These are phyloP conservation scores for Globisporangium sylvaticum DNA, from an alignment of 352 stramenopile species.

Conservation along the genomic window DNA sequence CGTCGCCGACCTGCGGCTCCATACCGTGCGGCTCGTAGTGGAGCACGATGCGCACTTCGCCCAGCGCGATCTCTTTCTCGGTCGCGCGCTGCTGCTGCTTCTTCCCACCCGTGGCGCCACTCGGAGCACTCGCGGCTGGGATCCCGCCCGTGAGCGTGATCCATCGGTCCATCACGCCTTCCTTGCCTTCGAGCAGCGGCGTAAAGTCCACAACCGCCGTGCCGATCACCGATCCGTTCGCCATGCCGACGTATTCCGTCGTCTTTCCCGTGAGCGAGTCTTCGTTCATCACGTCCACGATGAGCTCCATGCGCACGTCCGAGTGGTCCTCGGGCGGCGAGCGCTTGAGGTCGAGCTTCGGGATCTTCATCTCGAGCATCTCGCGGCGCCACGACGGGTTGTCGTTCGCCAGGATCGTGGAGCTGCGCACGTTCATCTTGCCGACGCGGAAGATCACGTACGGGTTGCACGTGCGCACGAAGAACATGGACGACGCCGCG, in stretches of 20 bases:
- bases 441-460: constrained; percentile 84
- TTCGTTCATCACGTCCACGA: constrained; percentile 80
- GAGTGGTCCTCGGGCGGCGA: constrained; percentile 58
- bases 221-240: constrained; percentile 71
- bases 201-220: constrained; percentile 69
- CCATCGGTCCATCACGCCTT: constrained; percentile 79
- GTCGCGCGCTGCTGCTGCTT: constrained; percentile 23
- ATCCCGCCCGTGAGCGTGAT: constrained; percentile 57
- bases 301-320: constrained; percentile 67
- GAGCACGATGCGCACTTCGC: constrained; percentile 69
- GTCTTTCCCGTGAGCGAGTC: constrained; percentile 73
- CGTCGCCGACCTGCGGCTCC: constrained; percentile 62
- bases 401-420: constrained; percentile 66
- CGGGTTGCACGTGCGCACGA: constrained; percentile 74
- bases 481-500: constrained; percentile 76
- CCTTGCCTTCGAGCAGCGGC: constrained; percentile 63
- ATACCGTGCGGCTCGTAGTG: constrained; percentile 81
- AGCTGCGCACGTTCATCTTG: constrained; percentile 60
- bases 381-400: constrained; percentile 76
- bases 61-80: constrained; percentile 49
- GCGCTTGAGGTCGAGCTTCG: constrained; percentile 62
- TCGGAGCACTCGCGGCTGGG: constrained; percentile 11
- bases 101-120: constrained; percentile 23
- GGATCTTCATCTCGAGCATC: constrained; percentile 70
- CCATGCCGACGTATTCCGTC: constrained; percentile 75